Base-by-base conservation (phyloP, 345 rosid genomes). In the Syzygium oleosum region DNA sequence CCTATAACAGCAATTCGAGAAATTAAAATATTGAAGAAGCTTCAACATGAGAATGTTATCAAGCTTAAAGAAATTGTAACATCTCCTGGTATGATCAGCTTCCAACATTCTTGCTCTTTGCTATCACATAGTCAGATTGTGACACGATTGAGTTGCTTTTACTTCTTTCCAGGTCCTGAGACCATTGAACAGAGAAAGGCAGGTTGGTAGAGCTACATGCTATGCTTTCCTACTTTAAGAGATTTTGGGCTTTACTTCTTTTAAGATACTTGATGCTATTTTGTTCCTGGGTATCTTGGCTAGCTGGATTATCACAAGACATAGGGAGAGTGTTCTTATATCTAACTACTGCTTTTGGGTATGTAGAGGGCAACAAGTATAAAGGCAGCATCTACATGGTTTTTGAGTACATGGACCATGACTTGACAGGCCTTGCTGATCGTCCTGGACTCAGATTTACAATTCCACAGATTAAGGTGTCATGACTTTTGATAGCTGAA, bases 351-450 rank as follows among this genome's bases (percentile, higher is more conserved):
- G 46, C 49, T 73, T 73, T 73, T 73, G 80, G 58, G 53, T 43
- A 15, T 93, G 84, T 91, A 96, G 99, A 95, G 92, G 96, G 95
- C 59, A 95, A 95, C 89, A 97, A 97, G 92, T 96, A 96, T 91
- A 97, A 94, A 89, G 97, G 99, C 85, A 97, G 99, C 46, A 96
- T 96, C 85, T 97, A 96, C 90, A 96, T 97, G 99, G 99, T 97
- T 84, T 97, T 96, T 88, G 99, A 96, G 85, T 97, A 96, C 91
- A 96, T 97, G 99, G 99, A 97, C 92, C 98, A 96, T 92, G 99
- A 96, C 85, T 92, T 98, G 94, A 98, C 97, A 54, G 99, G 99
- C 56, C 98, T 96, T 59, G 94, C 99, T 89, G 98, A 98, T 91
- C 98, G 99, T 90, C 98, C 98, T 89, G 99, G 98, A 88, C 91